Conservation (phyloP, 306 rosid genomes). For the Pterocarpus santalinus region DNA sequence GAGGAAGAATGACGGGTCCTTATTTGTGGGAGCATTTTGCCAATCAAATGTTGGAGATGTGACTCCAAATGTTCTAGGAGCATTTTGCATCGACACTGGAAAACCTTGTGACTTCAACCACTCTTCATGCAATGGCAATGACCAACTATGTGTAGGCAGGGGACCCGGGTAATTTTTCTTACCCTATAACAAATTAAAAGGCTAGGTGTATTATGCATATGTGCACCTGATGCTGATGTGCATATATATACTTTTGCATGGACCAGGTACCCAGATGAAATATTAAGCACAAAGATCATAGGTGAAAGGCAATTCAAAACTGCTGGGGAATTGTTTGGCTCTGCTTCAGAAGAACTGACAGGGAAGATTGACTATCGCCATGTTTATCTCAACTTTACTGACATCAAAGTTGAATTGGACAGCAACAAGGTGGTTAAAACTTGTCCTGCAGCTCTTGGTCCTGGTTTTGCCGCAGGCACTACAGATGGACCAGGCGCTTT, state of each 20-base stretch:
- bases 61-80: conserved; percentile 83
- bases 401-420: conserved; percentile 65
- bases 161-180: conserved; percentile 73
- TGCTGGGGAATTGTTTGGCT: conserved; percentile 64
- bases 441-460: conserved; percentile 90
- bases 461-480: conserved; percentile 96
- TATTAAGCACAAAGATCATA: conserved; percentile 76
- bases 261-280: conserved; percentile 81
- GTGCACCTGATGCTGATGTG: neutral
- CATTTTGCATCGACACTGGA: conserved; percentile 78
- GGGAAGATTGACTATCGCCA: conserved; percentile 76
- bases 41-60: conserved; percentile 96
- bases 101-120: conserved; percentile 77
- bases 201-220: neutral
- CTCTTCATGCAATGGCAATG: conserved; percentile 83
- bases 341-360: conserved; percentile 63
- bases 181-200: no score
- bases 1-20: conserved; percentile 73
- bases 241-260: conserved; percentile 21
- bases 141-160: conserved; percentile 74
- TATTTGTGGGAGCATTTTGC: conserved; percentile 89
- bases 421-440: conserved; percentile 64
- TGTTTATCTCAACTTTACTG: conserved; percentile 72
- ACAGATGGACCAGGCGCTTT: conserved; percentile 86
- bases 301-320: conserved; percentile 77